Percentiles rank a stretch among this genome's conserved stretches.
Conservation (phyloP, 768 basidiomycete species). For the Tylopilus vinaceipallidus region DNA sequence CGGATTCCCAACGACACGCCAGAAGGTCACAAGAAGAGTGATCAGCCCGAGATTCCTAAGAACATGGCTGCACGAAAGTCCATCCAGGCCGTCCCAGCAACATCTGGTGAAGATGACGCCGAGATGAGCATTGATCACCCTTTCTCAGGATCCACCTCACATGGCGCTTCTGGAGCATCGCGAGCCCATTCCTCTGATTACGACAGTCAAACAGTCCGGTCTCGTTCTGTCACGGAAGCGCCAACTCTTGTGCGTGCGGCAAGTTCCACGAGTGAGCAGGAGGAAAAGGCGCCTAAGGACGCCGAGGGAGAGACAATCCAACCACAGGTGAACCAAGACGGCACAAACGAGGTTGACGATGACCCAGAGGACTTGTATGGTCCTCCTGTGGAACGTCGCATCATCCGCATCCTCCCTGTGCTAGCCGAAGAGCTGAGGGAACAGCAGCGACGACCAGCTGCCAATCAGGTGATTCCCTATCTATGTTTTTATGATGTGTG, state of each 20-base stretch:
- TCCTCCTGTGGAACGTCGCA: slow-evolving; percentile 24
- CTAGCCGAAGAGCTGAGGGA: slow-evolving; percentile 26
- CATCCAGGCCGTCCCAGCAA: background rate
- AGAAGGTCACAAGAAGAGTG: too few relatives aligned
- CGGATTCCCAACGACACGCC: slow-evolving; percentile 1
- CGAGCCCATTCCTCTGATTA: too few relatives aligned
- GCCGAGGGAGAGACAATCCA: background rate
- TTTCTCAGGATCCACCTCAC: background rate
- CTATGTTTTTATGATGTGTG: background rate
- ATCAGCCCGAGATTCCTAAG: too few relatives aligned
- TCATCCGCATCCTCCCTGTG: slow-evolving; percentile 27
- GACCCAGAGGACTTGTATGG: slow-evolving; percentile 30
- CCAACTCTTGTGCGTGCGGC: too few relatives aligned
- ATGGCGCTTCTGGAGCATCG: too few relatives aligned
- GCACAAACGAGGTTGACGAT: slow-evolving; percentile 9
- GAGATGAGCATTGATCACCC: slow-evolving; percentile 12
- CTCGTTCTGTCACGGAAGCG: too few relatives aligned
- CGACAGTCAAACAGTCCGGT: too few relatives aligned
- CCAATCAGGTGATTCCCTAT: slow-evolving; percentile 14
- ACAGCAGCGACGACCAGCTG: slow-evolving; percentile 15
- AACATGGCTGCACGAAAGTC: background rate
- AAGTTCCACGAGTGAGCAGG: too few relatives aligned
- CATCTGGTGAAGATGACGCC: slow-evolving; percentile 7
- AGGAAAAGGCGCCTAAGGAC: background rate
- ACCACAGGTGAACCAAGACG: background rate